Conservation (phyloP, 2,329 filamentous ascomycete genomes). For the Colletotrichum sp. region DNA sequence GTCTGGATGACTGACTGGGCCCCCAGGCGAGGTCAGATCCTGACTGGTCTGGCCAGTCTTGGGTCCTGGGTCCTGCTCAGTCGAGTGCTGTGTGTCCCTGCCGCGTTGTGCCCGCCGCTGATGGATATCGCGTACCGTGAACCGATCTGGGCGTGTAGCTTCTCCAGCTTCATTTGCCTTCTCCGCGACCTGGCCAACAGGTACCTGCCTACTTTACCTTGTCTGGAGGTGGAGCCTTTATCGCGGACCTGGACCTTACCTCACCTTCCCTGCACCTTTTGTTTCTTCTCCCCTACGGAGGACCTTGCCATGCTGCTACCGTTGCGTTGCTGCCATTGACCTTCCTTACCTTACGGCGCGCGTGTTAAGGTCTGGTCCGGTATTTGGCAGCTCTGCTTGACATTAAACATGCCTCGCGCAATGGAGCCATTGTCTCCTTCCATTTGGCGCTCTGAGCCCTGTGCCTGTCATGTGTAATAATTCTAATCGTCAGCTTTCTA, state of each 20-base stretch:
- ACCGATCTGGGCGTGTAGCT: conserved; percentile 15
- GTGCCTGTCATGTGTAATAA: not conserved
- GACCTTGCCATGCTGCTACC: not conserved
- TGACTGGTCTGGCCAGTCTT: not conserved
- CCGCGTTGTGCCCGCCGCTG: not conserved
- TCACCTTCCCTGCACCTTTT: conserved; percentile 13
- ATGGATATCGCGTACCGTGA: conserved; percentile 7
- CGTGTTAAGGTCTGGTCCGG: not conserved
- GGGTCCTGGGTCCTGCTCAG: not conserved
- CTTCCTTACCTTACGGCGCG: not conserved
- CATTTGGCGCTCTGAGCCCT: not conserved
- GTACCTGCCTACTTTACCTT: conserved; percentile 5
- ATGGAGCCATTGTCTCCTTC: not conserved
- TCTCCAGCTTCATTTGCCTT: conserved; percentile 21
- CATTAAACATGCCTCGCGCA: not conserved
- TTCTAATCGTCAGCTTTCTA: not conserved
- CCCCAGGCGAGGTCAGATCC: not conserved
- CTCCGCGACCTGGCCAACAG: conserved; percentile 19
- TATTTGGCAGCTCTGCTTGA: not conserved
- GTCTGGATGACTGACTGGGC: not conserved
- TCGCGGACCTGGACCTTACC: conserved; percentile 4
- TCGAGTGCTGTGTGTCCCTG: conserved; percentile 1
- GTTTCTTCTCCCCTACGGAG: not conserved
- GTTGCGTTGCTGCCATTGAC: not conserved
- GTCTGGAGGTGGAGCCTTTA: not conserved